Base-by-base conservation (phyloP, 768 basidiomycete genomes). In the Boletus sp. region DNA sequence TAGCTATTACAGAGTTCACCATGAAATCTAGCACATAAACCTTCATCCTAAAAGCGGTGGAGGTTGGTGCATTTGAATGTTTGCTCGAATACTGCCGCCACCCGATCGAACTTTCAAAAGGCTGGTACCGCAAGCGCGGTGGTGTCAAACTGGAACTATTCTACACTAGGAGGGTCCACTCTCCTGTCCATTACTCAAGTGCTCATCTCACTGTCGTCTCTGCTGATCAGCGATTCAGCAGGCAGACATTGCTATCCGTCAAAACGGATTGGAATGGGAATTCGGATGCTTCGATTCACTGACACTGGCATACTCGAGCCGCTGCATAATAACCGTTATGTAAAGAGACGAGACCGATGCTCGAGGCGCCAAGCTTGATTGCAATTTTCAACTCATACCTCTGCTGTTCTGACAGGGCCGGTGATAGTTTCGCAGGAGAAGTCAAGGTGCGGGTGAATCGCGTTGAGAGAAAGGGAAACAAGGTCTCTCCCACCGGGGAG, bases 321-420 rank as follows among this genome's bases (percentile, higher is more conserved):
- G 7, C 28, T 9, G 33, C 17, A n/a, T 66, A 10, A 48, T 36
- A 54, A 5, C 55, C 55, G 20, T n/a, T n/a, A n/a, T n/a, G n/a
- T n/a, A n/a, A n/a, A n/a, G 42, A 55, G 0, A 30, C 29, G 8
- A 28, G 8, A 28, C 57, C 48, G 18, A 47, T 55, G 30, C 56
- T 66, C 14, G 59, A 67, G 20, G 28, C 50, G 18, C 32, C 32
- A 14, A 32, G n/a, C 12, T 20, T 14, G 3, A 44, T 66, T 40
- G 56, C 59, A 1, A 64, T 64, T 18, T 66, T 67, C 51, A 56
- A 67, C 4, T 64, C 59, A 10, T 66, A 64, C 39, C 54, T 66
- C 35, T 64, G 60, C 48, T 64, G 65, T 32, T 54, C 50, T 4
- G 65, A 56, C 18, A 20, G 52, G 29, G 55, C 48, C 9, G 49